phyloP scores from a whole-genome alignment of 2,329 filamentous ascomycete species.

The Microdochium paspali region DNA sequence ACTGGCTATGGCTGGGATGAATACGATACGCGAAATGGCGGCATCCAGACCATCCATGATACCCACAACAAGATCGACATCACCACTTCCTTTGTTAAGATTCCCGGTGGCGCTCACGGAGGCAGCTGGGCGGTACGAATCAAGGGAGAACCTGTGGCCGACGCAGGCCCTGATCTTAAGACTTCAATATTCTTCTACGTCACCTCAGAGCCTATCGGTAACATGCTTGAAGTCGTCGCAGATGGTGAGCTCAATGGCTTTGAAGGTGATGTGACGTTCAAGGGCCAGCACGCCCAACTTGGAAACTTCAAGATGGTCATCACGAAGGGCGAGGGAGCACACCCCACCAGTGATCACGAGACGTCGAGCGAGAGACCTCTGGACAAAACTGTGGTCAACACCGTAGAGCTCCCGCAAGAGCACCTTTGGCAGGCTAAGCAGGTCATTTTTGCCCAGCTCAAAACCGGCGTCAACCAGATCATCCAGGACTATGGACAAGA shows the following conservation, averaged over 20 bases:
- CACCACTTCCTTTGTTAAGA: constrained; percentile 87
- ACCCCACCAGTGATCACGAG: constrained; percentile 56
- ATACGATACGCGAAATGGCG: constrained; percentile 82
- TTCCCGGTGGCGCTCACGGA: constrained; percentile 74
- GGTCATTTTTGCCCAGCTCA: constrained; percentile 44
- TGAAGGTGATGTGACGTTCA: constrained; percentile 54
- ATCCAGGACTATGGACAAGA: constrained; percentile 41
- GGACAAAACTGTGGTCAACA: constrained; percentile 68
- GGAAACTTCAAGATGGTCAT: constrained; percentile 74
- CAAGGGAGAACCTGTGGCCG: constrained; percentile 67
- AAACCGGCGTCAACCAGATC: constrained; percentile 38
- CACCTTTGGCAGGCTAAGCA: constrained; percentile 79
- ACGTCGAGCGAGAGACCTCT: constrained; percentile 60
- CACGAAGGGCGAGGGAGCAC: constrained; percentile 56
- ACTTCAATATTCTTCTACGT: constrained; percentile 78
- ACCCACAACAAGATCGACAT: constrained; percentile 81
- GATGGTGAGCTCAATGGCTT: constrained; percentile 38
- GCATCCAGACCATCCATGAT: constrained; percentile 85
- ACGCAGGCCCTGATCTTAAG: constrained; percentile 56
- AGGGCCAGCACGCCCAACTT: constrained; percentile 60
- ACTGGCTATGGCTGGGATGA: constrained; percentile 96
- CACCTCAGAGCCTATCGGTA: constrained; percentile 66
- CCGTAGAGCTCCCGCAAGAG: constrained; percentile 55
- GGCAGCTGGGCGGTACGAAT: constrained; percentile 90
- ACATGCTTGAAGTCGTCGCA: constrained; percentile 48